Conservation (phyloP, 805 yeast genomes). For the Pachysolen tannophilus region DNA sequence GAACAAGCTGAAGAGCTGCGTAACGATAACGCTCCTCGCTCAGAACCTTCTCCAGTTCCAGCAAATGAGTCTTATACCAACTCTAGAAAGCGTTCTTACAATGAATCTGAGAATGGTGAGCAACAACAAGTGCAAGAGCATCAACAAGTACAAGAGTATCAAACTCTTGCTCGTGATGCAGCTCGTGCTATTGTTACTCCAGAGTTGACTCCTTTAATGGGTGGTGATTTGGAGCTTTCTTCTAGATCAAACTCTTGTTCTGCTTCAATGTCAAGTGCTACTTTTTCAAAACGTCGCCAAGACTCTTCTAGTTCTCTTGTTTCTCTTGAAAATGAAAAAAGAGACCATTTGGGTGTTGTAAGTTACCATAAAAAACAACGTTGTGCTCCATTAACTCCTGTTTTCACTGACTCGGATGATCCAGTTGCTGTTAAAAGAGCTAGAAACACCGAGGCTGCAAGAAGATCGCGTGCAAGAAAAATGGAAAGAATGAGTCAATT, state of each 20-base stretch:
- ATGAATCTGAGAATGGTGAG: conserved; percentile 12
- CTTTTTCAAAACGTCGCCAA: conserved; percentile 12
- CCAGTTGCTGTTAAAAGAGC: conserved; percentile 83
- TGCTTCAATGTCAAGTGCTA: not conserved
- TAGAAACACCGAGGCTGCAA: conserved; percentile 95
- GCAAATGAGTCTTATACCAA: conserved; percentile 3
- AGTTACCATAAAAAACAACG: conserved; percentile 76
- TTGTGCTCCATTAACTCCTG: conserved; percentile 61
- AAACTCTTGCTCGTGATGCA: too few relatives aligned
- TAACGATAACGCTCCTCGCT: too few relatives aligned
- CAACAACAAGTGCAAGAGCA: conserved; percentile 1
- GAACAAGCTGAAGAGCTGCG: too few relatives aligned
- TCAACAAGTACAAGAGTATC: too few relatives aligned
- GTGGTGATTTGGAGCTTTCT: conserved; percentile 8
- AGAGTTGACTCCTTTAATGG: conserved; percentile 27
- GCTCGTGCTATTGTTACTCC: conserved; percentile 11
- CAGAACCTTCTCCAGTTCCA: conserved; percentile 13
- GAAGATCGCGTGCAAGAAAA: conserved; percentile 90
- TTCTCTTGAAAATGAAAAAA: conserved; percentile 29
- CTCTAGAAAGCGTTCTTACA: conserved; percentile 16
- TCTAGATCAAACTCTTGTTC: conserved; percentile 9
- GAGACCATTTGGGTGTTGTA: conserved; percentile 70
- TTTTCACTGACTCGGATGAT: conserved; percentile 52
- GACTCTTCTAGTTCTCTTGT: conserved; percentile 7
- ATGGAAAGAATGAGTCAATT: conserved; percentile 80